Base-by-base conservation (phyloP, 805 yeast species). In the Yamadazyma sp. region DNA sequence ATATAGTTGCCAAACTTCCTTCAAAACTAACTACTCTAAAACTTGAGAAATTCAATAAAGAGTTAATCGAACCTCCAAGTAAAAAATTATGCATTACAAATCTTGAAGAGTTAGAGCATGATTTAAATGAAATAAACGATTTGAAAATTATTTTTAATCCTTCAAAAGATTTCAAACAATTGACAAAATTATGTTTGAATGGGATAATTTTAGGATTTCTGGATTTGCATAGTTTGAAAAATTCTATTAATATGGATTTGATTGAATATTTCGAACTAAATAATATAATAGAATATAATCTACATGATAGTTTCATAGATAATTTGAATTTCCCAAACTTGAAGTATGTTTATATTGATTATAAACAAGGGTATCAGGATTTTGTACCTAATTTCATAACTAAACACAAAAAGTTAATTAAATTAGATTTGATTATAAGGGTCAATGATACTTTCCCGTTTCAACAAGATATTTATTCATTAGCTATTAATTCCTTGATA, bases 341-440 rank as follows among this genome's bases (percentile, higher is more conserved):
- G 23, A 49, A 43, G 17, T 48, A 48, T 11, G 41, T 71, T 17
- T 47, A 50, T 11, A 43, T 73, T 4, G 76, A 73, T 39, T 63
- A 55, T 42, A 53, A 69, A 31, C 75, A 72, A 43, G 55, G 64
- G 11, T 31, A 54, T 11, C 44, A 56, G n/a, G 76, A 71, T 45
- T 56, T 66, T 1, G 65, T 69, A 0, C 67, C 67, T 1, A 44
- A 39, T 1, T 69, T 71, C 42, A 5, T 23, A 1, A 30, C 67
- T 5, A 35, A 50, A 1, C 25, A 38, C 6, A 29, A 35, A 0
- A 38, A 34, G 1, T 44, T 73, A n/a, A 39, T 46, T 14, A 55
- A 62, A 23, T 50, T 73, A 9, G 75, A 72, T 38, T 33, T 72
- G 7, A 54, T 58, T 0, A 58, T 72, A 5, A 50, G 73, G n/a